These are phyloP conservation scores for Rheum nobile DNA, from an alignment of 148 eudicot genomes.

Conservation along the genomic window DNA sequence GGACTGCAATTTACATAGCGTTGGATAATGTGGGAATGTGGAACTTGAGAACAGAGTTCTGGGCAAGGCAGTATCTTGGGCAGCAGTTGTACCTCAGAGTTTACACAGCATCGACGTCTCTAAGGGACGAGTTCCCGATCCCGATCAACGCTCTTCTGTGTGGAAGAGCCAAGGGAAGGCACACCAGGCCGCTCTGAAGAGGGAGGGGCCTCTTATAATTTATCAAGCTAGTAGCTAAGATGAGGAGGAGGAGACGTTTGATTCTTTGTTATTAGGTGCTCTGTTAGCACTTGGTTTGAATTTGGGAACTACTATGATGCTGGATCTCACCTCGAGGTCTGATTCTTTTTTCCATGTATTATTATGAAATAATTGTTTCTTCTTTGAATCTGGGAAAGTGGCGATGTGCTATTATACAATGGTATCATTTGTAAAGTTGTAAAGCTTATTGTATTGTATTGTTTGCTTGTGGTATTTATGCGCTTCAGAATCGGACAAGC, in stretches of 20 bases:
- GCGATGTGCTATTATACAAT: background rate
- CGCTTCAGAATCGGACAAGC: background rate
- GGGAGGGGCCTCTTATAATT: conserved; percentile 9
- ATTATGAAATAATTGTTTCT: background rate
- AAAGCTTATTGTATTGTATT: no score
- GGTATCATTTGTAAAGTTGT: background rate
- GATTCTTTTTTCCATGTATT: conserved; percentile 29
- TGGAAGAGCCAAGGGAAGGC: conserved; percentile 72
- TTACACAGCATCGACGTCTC: conserved; percentile 60
- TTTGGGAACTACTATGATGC: conserved; percentile 2
- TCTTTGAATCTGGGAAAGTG: background rate
- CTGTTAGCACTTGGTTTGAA: conserved; percentile 28
- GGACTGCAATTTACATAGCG: conserved; percentile 75
- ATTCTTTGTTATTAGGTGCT: conserved; percentile 23
- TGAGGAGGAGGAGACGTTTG: conserved; percentile 4
- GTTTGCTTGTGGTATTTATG: background rate
- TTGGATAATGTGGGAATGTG: conserved; percentile 98
- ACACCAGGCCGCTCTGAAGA: conserved; percentile 45
- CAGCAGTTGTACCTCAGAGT: conserved; percentile 80
- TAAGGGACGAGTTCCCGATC: conserved; percentile 79
- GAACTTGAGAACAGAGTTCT: conserved; percentile 82
- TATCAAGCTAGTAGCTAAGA: conserved; percentile 8
- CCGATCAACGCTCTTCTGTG: conserved; percentile 87
- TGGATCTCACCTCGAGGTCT: conserved; percentile 78
- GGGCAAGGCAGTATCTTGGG: conserved; percentile 93